Evolutionary conservation across 768 basidiomycete genomes (phyloP).

Genomic region (Antrodiella citrinella): DNA sequence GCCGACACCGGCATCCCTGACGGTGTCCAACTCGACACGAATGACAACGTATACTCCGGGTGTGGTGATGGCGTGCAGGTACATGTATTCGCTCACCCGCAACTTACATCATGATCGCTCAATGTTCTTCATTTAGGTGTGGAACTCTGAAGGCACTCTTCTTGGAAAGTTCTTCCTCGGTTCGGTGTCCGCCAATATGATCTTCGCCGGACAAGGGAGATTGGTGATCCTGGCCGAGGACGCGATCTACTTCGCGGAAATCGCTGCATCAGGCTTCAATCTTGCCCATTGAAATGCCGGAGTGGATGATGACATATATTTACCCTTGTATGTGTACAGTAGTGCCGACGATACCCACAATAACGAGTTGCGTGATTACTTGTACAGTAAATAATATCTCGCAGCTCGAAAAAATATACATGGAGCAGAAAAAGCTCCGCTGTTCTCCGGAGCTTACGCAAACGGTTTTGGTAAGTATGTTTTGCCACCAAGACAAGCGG

Average conservation of each 20-base stretch:
- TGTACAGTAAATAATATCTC: too few species aligned
- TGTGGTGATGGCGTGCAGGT: constrained; percentile 66
- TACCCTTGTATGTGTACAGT: background rate
- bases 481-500: too few species aligned
- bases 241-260: constrained; percentile 29
- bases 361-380: too few species aligned
- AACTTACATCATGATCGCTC: background rate
- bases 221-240: constrained; percentile 34
- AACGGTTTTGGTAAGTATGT: too few species aligned
- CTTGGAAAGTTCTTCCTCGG: constrained; percentile 58
- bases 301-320: background rate
- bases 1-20: constrained; percentile 59
- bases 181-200: constrained; percentile 28
- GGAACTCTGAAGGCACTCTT: constrained; percentile 44
- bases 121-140: constrained; percentile 30
- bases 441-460: too few species aligned
- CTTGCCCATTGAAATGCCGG: constrained; percentile 16
- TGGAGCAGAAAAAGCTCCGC: too few species aligned
- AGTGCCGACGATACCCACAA: too few species aligned
- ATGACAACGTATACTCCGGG: constrained; percentile 60
- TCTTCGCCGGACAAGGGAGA: constrained; percentile 32
- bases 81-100: constrained; percentile 8
- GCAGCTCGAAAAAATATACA: too few species aligned
- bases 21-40: constrained; percentile 54
- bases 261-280: constrained; percentile 25